These are phyloP conservation scores for Psidium guajava DNA, from an alignment of 345 rosid species.

Conservation along the genomic window DNA sequence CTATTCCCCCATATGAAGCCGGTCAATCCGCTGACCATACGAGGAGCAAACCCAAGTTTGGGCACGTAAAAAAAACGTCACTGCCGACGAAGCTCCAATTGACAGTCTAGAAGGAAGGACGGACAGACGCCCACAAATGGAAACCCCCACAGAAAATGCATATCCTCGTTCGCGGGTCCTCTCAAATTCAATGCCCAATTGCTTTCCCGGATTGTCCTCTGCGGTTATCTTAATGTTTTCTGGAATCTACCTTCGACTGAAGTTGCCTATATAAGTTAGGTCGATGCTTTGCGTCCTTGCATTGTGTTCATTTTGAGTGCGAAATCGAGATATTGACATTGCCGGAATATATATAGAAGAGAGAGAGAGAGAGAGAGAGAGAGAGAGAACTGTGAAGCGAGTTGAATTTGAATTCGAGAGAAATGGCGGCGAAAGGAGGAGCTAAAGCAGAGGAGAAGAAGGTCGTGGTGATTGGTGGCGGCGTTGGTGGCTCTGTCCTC, in stretches of 20 bases:
- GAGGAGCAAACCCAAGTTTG: background rate
- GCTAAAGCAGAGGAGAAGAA: constrained; percentile 6
- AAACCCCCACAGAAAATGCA: background rate
- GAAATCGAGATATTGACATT: background rate
- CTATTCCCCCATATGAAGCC: background rate
- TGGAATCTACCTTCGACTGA: background rate
- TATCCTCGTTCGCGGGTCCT: background rate
- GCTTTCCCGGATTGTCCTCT: background rate
- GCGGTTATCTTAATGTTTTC: background rate
- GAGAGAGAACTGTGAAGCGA: background rate
- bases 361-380: background rate
- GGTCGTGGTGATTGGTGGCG: constrained; percentile 37
- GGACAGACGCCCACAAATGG: background rate
- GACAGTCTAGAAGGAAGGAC: background rate
- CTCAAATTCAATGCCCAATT: background rate
- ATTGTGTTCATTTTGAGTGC: background rate
- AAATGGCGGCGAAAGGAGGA: constrained; percentile 4
- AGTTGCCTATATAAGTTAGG: background rate
- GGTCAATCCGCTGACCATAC: background rate
- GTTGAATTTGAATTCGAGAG: background rate
- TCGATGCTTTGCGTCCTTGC: background rate
- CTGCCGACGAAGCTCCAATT: background rate
- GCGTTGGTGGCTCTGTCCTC: constrained; percentile 23
- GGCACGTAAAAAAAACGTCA: background rate
- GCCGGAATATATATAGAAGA: background rate